Percentiles rank a stretch among this genome's conserved stretches.
These are phyloP conservation scores for Hericium erinaceus DNA, from an alignment of 768 basidiomycete species.

Conservation along the genomic window DNA sequence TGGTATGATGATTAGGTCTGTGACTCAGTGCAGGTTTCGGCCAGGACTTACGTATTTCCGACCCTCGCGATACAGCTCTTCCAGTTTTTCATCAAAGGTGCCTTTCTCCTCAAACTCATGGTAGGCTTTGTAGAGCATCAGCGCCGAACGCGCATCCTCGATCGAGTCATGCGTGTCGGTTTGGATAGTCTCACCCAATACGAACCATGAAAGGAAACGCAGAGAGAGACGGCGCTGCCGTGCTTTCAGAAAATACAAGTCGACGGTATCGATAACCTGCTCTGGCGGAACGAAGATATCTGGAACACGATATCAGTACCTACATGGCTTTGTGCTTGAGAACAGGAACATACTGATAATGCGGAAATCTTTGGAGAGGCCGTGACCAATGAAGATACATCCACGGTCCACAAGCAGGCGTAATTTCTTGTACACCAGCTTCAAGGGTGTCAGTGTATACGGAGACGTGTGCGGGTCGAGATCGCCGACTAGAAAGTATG, in stretches of 20 bases:
- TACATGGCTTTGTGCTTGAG: too few relatives aligned
- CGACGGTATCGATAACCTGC: constrained; percentile 95
- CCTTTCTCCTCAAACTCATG: constrained; percentile 66
- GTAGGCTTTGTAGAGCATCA: constrained; percentile 78
- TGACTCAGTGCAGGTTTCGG: not conserved
- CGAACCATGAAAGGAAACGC: constrained; percentile 89
- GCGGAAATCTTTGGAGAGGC: constrained; percentile 93
- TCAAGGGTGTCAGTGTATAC: constrained; percentile 88
- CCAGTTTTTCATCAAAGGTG: constrained; percentile 79
- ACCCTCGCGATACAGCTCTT: constrained; percentile 75
- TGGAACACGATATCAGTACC: constrained; percentile 21
- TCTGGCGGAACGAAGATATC: constrained; percentile 94
- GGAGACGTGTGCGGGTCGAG: constrained; percentile 76
- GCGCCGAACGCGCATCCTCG: constrained; percentile 85
- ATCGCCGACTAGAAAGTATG: constrained; percentile 63
- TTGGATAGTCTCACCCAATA: constrained; percentile 89
- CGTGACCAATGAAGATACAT: constrained; percentile 96
- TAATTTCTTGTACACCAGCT: constrained; percentile 98
- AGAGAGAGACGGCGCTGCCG: constrained; percentile 86
- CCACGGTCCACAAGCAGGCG: constrained; percentile 87
- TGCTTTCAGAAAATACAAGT: constrained; percentile 79
- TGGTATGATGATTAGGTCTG: constrained; percentile 15
- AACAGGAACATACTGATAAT: constrained; percentile 74
- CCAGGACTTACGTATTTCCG: constrained; percentile 52
- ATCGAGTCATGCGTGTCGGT: constrained; percentile 96